Percentiles rank a stretch among this genome's conserved stretches.
These are phyloP conservation scores for Lasiosphaeriaceae sp. DNA, from an alignment of 495 filamentous ascomycete genomes.

Conservation along the genomic window DNA sequence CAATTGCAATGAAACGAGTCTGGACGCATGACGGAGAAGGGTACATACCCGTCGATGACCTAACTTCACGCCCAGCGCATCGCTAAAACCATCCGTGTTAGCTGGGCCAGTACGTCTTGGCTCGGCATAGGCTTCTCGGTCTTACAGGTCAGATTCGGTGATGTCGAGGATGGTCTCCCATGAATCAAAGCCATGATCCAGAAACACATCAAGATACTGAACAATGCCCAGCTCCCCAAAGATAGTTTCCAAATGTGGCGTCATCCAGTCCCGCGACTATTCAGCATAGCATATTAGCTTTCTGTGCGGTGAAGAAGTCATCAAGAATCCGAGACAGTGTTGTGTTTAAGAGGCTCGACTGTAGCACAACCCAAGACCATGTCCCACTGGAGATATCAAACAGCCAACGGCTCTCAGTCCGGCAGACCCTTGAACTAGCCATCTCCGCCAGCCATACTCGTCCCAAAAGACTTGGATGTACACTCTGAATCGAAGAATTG, in stretches of 20 bases:
- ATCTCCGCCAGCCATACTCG: too few species aligned
- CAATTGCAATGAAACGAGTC: background rate
- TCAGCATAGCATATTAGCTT: conserved; percentile 3
- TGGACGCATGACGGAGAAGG: background rate
- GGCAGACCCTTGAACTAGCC: too few species aligned
- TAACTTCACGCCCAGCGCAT: conserved; percentile 66
- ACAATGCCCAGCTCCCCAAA: conserved; percentile 68
- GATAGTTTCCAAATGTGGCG: conserved; percentile 47
- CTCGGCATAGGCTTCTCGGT: background rate
- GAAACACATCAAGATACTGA: conserved; percentile 65
- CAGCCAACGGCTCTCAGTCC: too few species aligned
- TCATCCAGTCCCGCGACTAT: conserved; percentile 25
- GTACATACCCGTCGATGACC: conserved; percentile 68
- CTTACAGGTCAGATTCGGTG: conserved; percentile 74
- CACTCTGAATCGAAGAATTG: background rate
- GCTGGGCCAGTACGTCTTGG: background rate
- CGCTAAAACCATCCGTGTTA: conserved; percentile 38
- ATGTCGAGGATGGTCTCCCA: conserved; percentile 79
- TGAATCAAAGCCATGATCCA: conserved; percentile 73
- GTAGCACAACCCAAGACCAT: too few species aligned
- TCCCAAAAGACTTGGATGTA: background rate
- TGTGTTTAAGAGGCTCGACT: too few species aligned
- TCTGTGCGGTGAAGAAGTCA: conserved; percentile 6
- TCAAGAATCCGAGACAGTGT: background rate
- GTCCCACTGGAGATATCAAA: too few species aligned